Evolutionary conservation across 306 rosid species (phyloP).

Genomic region (Cucumis melo): DNA sequence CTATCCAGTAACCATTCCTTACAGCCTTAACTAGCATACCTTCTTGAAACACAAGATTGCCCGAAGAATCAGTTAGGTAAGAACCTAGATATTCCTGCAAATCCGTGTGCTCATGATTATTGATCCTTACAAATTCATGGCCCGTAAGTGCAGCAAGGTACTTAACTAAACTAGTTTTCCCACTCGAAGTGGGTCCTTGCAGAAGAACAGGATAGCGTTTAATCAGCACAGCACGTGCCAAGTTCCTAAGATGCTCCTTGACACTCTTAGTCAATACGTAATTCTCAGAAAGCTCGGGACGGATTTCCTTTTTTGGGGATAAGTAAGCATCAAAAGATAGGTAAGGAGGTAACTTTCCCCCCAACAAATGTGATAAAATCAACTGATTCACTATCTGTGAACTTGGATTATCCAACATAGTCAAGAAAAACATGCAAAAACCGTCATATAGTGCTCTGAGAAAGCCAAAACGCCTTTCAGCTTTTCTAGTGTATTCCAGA

Average conservation of each 20-base stretch:
- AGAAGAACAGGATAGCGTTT: slow-evolving; percentile 75
- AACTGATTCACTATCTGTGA: slow-evolving; percentile 44
- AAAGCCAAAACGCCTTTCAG: slow-evolving; percentile 46
- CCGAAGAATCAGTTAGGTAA: slow-evolving; percentile 57
- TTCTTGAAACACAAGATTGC: slow-evolving; percentile 81
- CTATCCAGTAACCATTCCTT: slow-evolving; percentile 85
- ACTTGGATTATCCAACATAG: slow-evolving; percentile 62
- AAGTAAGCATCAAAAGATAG: slow-evolving; percentile 38
- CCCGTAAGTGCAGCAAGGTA: slow-evolving; percentile 75
- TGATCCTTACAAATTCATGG: slow-evolving; percentile 76
- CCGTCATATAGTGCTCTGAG: slow-evolving; percentile 73
- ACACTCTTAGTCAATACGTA: slow-evolving; percentile 65
- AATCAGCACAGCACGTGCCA: slow-evolving; percentile 69
- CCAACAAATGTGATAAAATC: slow-evolving; percentile 35
- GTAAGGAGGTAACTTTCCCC: slow-evolving; percentile 33
- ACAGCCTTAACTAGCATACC: slow-evolving; percentile 88
- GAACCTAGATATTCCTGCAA: slow-evolving; percentile 92
- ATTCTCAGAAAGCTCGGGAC: slow-evolving; percentile 12
- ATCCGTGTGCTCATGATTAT: slow-evolving; percentile 96
- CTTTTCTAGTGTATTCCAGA: slow-evolving; percentile 57
- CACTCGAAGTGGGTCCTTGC: slow-evolving; percentile 97
- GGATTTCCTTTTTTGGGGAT: slow-evolving; percentile 3
- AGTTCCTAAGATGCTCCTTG: slow-evolving; percentile 53
- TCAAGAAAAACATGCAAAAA: slow-evolving; percentile 77
- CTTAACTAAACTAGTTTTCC: slow-evolving; percentile 89